Conservation (phyloP, 495 filamentous ascomycete genomes). For the Rostrohypoxylon terebratum region DNA sequence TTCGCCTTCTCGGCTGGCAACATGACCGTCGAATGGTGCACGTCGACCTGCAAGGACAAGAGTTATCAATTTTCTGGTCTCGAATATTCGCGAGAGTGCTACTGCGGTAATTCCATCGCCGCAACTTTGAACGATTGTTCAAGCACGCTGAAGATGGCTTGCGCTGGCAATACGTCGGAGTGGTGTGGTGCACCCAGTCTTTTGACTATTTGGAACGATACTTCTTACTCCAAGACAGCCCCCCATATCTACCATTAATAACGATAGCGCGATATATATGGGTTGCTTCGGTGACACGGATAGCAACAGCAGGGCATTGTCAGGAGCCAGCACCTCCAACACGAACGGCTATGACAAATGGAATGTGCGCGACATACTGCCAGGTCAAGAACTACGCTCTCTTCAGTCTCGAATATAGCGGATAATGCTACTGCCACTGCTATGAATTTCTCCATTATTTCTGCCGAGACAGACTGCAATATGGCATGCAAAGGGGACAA, state of each 20-base stretch:
- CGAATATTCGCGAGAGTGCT: slow-evolving; percentile 52
- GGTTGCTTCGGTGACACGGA: slow-evolving; percentile 38
- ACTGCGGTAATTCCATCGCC: slow-evolving; percentile 46
- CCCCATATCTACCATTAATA: slow-evolving; percentile 26
- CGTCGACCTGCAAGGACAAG: slow-evolving; percentile 49
- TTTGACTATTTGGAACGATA: slow-evolving; percentile 56
- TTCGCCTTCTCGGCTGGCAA: slow-evolving; percentile 13
- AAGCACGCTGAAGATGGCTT: slow-evolving; percentile 44
- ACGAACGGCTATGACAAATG: slow-evolving; percentile 56
- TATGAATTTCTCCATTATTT: background rate
- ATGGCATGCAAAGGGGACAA: slow-evolving; percentile 50
- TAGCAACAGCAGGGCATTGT: slow-evolving; percentile 39
- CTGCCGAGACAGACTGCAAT: slow-evolving; percentile 43
- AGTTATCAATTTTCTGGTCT: slow-evolving; percentile 56
- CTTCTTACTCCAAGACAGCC: slow-evolving; percentile 30
- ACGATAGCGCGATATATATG: slow-evolving; percentile 30
- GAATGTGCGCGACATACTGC: slow-evolving; percentile 52
- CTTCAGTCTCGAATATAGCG: slow-evolving; percentile 45
- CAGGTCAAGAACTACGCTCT: slow-evolving; percentile 41
- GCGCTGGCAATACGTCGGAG: slow-evolving; percentile 52
- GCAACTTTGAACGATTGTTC: slow-evolving; percentile 42
- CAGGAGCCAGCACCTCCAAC: slow-evolving; percentile 42
- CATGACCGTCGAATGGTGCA: slow-evolving; percentile 58
- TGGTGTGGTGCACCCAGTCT: slow-evolving; percentile 57
- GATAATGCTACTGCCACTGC: slow-evolving; percentile 50